Evolutionary conservation across 352 stramenopile genomes (phyloP).

Genomic region (Globisporangium uncinulatum): DNA sequence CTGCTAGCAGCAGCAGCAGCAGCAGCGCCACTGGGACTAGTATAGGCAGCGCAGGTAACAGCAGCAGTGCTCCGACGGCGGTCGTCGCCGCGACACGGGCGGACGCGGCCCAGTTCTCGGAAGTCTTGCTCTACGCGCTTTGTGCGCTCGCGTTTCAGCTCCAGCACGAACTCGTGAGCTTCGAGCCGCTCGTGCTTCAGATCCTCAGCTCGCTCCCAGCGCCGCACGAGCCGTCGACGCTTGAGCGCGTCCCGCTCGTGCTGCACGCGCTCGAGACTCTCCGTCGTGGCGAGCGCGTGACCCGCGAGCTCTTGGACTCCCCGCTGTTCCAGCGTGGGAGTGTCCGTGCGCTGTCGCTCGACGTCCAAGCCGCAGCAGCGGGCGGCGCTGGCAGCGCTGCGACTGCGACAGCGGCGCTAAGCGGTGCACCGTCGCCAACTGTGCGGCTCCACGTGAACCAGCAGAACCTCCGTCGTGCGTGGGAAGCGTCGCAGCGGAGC

Average conservation of each 20-base stretch:
- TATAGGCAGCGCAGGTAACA: not conserved
- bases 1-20: conserved; percentile 6
- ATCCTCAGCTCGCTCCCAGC: conserved; percentile 56
- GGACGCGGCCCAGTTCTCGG: conserved; percentile 63
- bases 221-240: conserved; percentile 28
- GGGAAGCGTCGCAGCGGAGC: conserved; percentile 92
- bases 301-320: conserved; percentile 45
- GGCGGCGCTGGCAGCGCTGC: conserved; percentile 13
- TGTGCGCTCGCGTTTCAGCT: conserved; percentile 70
- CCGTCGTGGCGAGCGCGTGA: conserved; percentile 34
- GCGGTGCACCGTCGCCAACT: conserved; percentile 36
- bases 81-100: conserved; percentile 59
- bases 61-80: conserved; percentile 13
- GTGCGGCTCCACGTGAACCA: conserved; percentile 90
- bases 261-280: conserved; percentile 49
- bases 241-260: conserved; percentile 44
- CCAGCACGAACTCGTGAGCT: conserved; percentile 67
- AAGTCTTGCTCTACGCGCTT: conserved; percentile 74
- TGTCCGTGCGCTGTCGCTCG: conserved; percentile 32
- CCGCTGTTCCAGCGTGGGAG: conserved; percentile 39
- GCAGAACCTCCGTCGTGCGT: conserved; percentile 88
- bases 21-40: not conserved
- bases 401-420: conserved; percentile 15
- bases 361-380: conserved; percentile 23
- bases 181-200: conserved; percentile 61